Evolutionary conservation across 306 rosid genomes (phyloP), one percentile per base, ranked within the genome.

Genomic region (Medicago ruthenica): DNA sequence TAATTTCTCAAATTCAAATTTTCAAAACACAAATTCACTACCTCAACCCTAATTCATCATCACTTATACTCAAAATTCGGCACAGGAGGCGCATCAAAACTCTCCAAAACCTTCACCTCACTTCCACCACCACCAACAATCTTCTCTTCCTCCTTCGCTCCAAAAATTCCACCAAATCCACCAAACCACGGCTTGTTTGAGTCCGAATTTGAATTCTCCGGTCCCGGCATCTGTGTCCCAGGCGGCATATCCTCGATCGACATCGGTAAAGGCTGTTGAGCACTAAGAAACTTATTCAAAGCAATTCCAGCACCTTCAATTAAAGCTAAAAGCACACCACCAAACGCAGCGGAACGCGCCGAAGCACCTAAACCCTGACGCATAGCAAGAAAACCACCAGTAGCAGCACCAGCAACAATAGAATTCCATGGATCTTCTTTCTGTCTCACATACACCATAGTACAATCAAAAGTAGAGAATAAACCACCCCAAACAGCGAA

Each of bases 351-450:
- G 14, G 90, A 75, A 8, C 93, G 83, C 12, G 88, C 86, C 0
- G 93, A 75, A 16, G 96, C 83, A 7, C 59, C 83, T 1, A 83
- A 51, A 1, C 97, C 97, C 75, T 86, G 96, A 0, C 96, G 96
- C 91, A 92, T 82, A 81, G 88, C 82, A 21, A 92, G 93, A 65
- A 92, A 83, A 3, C 96, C 96, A 0, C 97, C 97, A 9, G 97
- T 92, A 57, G 97, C 96, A 9, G 96, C 92, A 15, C 93, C 97
- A 64, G 96, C 82, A 17, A 85, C 70, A 76, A 92, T 88, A 10
- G 97, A 89, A 78, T 92, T 92, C 96, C 93, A 92, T 0, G 97
- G 97, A 22, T 92, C 96, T 82, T 92, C 97, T 81, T 89, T 92
- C 79, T 89, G 92, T 47, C 92, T 87, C 0, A 81, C 75, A 54